Evolutionary conservation across 2,329 filamentous ascomycete genomes (phyloP).

Genomic region (Fusarium guadeloupense): DNA sequence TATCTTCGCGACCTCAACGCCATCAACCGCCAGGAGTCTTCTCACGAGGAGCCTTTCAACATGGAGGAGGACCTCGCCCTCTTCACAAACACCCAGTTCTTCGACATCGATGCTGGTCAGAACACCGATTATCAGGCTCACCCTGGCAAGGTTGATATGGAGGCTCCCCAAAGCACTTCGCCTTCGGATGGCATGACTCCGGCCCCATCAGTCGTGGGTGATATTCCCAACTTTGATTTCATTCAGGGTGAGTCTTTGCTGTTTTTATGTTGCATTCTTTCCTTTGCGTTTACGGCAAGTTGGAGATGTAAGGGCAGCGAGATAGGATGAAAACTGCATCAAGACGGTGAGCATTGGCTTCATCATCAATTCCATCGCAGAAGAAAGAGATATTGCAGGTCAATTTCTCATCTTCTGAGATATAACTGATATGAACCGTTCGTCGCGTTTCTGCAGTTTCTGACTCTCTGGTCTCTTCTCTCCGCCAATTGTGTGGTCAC

Average conservation of each 20-base stretch:
- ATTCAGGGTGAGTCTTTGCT: conserved; percentile 57
- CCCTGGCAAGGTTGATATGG: conserved; percentile 55
- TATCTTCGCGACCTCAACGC: conserved; percentile 89
- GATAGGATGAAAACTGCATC: not conserved
- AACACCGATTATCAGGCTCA: conserved; percentile 65
- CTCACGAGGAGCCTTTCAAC: conserved; percentile 67
- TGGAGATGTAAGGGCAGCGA: not conserved
- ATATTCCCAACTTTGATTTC: conserved; percentile 60
- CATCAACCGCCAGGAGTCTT: conserved; percentile 66
- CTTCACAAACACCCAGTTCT: conserved; percentile 85
- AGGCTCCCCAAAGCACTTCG: conserved; percentile 47
- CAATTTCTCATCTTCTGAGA: not conserved
- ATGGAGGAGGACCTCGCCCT: conserved; percentile 78
- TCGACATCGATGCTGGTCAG: conserved; percentile 76
- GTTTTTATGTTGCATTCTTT: conserved; percentile 1
- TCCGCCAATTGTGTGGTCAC: conserved; percentile 14
- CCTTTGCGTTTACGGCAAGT: not conserved
- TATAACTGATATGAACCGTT: not conserved
- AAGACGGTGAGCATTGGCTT: not conserved
- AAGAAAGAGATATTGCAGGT: conserved; percentile 2
- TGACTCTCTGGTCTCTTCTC: conserved; percentile 1
- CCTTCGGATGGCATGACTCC: conserved; percentile 52
- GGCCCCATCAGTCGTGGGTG: conserved; percentile 54
- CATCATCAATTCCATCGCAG: not conserved
- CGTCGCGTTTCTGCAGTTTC: conserved; percentile 6